Conservation (phyloP, 352 stramenopile genomes). For the Discostella stelligera region DNA sequence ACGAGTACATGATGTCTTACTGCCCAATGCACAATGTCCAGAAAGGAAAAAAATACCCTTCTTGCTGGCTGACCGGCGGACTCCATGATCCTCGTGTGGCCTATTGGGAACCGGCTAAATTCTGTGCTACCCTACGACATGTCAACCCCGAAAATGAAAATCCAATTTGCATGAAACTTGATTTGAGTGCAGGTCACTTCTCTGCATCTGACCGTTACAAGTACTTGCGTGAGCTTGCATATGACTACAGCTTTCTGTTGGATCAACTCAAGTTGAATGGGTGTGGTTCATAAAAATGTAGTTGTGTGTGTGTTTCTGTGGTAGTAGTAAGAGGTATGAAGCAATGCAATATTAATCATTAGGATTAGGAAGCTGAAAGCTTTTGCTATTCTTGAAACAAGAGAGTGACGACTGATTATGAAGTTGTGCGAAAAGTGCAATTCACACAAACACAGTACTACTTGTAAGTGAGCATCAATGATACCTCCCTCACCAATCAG, state of each 20-base stretch:
- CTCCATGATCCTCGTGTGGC: conserved; percentile 77
- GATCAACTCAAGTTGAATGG: conserved; percentile 85
- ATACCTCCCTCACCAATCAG: too few species aligned
- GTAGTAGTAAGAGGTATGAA: too few species aligned
- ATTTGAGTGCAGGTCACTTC: conserved; percentile 95
- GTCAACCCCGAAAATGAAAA: conserved; percentile 76
- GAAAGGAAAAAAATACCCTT: conserved; percentile 60
- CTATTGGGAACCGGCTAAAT: conserved; percentile 82
- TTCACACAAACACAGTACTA: too few species aligned
- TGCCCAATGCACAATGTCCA: conserved; percentile 77
- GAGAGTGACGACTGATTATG: too few species aligned
- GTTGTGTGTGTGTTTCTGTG: not conserved
- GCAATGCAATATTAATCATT: too few species aligned
- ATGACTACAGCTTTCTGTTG: conserved; percentile 94
- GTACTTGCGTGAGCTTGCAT: conserved; percentile 93
- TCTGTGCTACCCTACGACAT: conserved; percentile 71
- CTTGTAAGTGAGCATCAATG: too few species aligned
- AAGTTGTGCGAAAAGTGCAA: too few species aligned
- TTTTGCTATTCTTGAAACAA: too few species aligned
- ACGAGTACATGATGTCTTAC: conserved; percentile 97
- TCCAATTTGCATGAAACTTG: conserved; percentile 93
- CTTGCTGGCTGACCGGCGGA: conserved; percentile 75
- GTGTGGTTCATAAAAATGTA: not conserved
- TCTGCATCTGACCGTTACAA: conserved; percentile 96
- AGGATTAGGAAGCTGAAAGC: too few species aligned